Evolutionary conservation across 352 stramenopile species (phyloP), one percentile per base, ranked within the genome.

Genomic region (Pythium aristosporum): DNA sequence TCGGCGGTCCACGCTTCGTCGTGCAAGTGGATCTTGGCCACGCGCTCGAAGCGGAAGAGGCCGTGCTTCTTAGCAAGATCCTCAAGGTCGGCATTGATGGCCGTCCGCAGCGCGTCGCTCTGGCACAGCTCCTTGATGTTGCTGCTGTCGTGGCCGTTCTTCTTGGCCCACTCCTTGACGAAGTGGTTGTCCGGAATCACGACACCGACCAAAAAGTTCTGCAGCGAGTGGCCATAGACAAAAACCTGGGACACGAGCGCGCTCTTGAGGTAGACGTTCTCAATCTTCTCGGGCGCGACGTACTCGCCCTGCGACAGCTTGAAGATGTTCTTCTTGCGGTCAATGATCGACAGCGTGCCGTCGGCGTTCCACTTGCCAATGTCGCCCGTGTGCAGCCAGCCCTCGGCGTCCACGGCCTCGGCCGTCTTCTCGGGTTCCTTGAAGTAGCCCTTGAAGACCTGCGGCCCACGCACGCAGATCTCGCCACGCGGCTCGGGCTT

Each of bases 311-410:
- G 87, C 12, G 84, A 78, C 28, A 97, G 84, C 76, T 97, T 97
- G 79, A 97, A 97, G 57, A 98, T 93, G 82, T 96, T 96, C 77
- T 98, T 96, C 80, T 94, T 96, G 63, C 88, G 84, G 67, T 96
- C 88, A 20, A 96, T 82, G 61, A 98, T 97, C 52, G 82, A 72
- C 36, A 98, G 72, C 55, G 83, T 96, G 50, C 92, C 91, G 71
- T 98, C 80, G 1, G 81, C 70, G 68, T 98, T 98, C 76, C 98
- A 97, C 20, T 80, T 76, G 47, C 92, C 97, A 51, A 99, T 97
- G 76, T 99, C 97, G 21, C 97, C 97, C 3, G 96, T 99, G 73
- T 98, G 91, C 60, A 99, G 97, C 88, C 91, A 99, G 16, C 96
- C 96, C 20, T 94, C 91, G 8, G 72, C 76, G 57, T 98, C 89